A percentile compares a stretch with the other conserved stretches of the same genome.
These are phyloP conservation scores for Dalbergia cochinchinensis DNA, from an alignment of 306 rosid genomes.

Conservation along the genomic window DNA sequence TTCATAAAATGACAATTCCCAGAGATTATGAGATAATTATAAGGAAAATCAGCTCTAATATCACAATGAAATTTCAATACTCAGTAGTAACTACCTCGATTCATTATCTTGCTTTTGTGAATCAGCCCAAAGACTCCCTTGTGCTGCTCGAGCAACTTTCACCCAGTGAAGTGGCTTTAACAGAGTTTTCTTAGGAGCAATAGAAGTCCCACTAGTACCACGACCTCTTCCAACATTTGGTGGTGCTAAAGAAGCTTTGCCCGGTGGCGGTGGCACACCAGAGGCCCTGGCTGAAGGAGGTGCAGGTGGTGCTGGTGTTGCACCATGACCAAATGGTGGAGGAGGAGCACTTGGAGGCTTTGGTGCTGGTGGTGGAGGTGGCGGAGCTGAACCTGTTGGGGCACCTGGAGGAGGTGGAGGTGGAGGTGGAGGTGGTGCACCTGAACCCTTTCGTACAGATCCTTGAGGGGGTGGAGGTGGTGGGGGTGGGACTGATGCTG, in stretches of 20 bases:
- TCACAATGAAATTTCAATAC: slow-evolving; percentile 39
- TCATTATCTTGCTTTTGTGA: slow-evolving; percentile 78
- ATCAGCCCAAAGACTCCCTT: slow-evolving; percentile 98
- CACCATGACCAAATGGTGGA: slow-evolving; percentile 51
- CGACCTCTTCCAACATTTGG: slow-evolving; percentile 72
- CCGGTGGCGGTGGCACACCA: slow-evolving; percentile 52
- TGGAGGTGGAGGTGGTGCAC: slow-evolving; percentile 50
- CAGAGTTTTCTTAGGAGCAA: slow-evolving; percentile 74
- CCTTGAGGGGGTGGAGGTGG: slow-evolving; percentile 67
- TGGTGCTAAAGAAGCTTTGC: slow-evolving; percentile 56
- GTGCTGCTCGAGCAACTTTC: slow-evolving; percentile 86
- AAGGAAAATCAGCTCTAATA: slow-evolving; percentile 13
- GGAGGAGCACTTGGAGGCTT: slow-evolving; percentile 63
- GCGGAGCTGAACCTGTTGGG: slow-evolving; percentile 35
- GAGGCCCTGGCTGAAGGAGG: slow-evolving; percentile 40
- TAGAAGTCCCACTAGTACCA: slow-evolving; percentile 54
- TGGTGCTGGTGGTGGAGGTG: slow-evolving; percentile 60
- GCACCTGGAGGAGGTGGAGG: slow-evolving; percentile 60
- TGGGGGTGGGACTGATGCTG: slow-evolving; percentile 42
- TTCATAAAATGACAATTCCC: slow-evolving; percentile 1
- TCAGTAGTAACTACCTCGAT: slow-evolving; percentile 66
- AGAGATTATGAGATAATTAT: slow-evolving; percentile 5
- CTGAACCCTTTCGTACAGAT: slow-evolving; percentile 40
- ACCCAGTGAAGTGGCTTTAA: slow-evolving; percentile 96
- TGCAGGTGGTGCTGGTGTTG: slow-evolving; percentile 40